Evolutionary conservation across 2,329 filamentous ascomycete genomes (phyloP), one percentile per base, ranked within the genome.

Genomic region (Aureobasidium mangrovei): DNA sequence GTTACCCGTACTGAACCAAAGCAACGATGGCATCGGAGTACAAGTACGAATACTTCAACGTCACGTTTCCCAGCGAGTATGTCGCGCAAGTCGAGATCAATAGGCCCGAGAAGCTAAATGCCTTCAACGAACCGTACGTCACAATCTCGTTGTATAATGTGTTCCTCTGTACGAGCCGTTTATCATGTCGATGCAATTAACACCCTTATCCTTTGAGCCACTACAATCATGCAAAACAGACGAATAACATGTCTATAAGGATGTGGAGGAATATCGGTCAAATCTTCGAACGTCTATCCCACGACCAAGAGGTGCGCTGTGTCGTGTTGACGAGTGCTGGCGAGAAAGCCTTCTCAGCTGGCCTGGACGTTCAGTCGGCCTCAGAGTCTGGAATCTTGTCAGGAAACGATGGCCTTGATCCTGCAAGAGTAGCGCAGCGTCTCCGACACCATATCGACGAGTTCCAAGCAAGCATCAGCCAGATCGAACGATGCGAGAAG

Each of bases 21-120:
- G 38, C 29, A 35, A 53, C 32, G 10, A 53, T 54, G 51, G 28
- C 51, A 27, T 26, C 41, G 32, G n/a, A 40, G 40, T 74, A 71
- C 60, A 64, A 68, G 7, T 84, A 81, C 71, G 74, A 84, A 61
- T 76, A 86, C 75, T 90, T 89, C 78, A 81, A 83, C 60, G 76
- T 94, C 61, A 82, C 79, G n/a, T 83, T 82, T 40, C 88, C 90
- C 0, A 65, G 73, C 36, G 78, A 84, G 64, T 83, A 83, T 73
- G 84, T 96, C 46, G 87, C 84, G n/a, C 88, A 95, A 68, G 86
- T 97, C 56, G 85, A 96, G 72, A 95, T 95, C 72, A 91, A 94
- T 74, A 81, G 91, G 1, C 82, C 91, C 1, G 71, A 81, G 60
- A 95, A 95, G 74, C 75, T 96, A 68, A 97, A 97, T 69, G 83